Conservation (phyloP, 2,329 filamentous ascomycete genomes). For the Pyrenophora teres region DNA sequence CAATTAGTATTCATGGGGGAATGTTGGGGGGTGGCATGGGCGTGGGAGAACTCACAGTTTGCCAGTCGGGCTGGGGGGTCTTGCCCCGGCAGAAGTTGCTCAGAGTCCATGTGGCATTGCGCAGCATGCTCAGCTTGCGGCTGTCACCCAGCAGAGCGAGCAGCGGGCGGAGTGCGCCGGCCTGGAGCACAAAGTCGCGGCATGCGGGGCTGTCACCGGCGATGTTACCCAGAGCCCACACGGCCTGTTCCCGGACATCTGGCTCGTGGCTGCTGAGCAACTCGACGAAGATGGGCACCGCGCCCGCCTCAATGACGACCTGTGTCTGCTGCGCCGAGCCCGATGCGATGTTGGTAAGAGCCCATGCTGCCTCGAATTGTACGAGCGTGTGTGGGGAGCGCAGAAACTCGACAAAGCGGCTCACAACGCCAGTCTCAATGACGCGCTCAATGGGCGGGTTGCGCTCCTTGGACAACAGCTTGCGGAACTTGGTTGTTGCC, state of each 20-base stretch:
- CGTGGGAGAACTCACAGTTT: slow-evolving; percentile 68
- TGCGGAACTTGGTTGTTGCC: slow-evolving; percentile 97
- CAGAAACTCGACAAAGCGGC: slow-evolving; percentile 97
- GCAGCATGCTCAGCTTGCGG: slow-evolving; percentile 98
- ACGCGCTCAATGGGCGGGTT: slow-evolving; percentile 99
- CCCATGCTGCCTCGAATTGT: slow-evolving; percentile 99
- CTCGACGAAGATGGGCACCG: slow-evolving; percentile 98
- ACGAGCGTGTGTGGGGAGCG: slow-evolving; percentile 97
- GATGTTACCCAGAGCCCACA: slow-evolving; percentile 98
- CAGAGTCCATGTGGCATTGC: slow-evolving; percentile 97
- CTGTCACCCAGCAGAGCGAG: slow-evolving; percentile 91
- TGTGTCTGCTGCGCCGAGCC: slow-evolving; percentile 97
- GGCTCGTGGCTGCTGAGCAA: slow-evolving; percentile 93
- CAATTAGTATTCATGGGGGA: slow-evolving; percentile 6
- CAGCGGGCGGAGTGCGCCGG: slow-evolving; percentile 87
- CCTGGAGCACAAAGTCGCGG: slow-evolving; percentile 92
- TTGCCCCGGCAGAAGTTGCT: slow-evolving; percentile 99
- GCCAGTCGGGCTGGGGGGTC: slow-evolving; percentile 98
- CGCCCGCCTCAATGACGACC: slow-evolving; percentile 97
- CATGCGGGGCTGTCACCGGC: slow-evolving; percentile 97
- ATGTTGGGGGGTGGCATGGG: neutral
- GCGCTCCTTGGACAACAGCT: slow-evolving; percentile 96
- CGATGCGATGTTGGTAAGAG: slow-evolving; percentile 97
- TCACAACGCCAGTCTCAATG: slow-evolving; percentile 97
- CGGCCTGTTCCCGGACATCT: slow-evolving; percentile 96